Evolutionary conservation across 2,329 filamentous ascomycete species (phyloP), one percentile per base, ranked within the genome.

Genomic region (Apiospora kogelbergensis): DNA sequence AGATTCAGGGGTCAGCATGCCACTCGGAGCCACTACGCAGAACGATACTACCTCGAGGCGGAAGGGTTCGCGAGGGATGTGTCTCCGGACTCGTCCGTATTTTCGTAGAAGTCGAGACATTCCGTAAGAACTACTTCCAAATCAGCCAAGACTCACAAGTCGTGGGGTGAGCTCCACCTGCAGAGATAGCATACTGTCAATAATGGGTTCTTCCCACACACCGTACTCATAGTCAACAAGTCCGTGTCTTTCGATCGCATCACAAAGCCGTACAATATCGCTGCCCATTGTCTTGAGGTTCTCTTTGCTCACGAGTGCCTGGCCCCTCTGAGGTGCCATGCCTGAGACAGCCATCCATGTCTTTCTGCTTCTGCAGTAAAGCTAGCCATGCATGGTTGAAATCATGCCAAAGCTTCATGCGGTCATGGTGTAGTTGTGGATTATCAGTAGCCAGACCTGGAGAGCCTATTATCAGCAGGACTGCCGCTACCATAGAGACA

Each of bases 191-290:
- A 81, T 84, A 97, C 95, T 87, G 69, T 88, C 87, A 74, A 95
- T 88, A 74, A 98, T 98, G 77, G 93, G 90, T 77, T 98, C 95
- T 81, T 98, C 96, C 89, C 94, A 97, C 30, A 98, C 93, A 11
- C 96, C 96, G 82, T 97, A 97, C 76, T 98, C 92, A 78, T 98
- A 99, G 81, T 99, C 96, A 10, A 99, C 94, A 63, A 99, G 83
- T n/a, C 95, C 96, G 77, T 96, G 91, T 73, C 92, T 90, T 80
- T 98, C 95, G 71, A 98, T 88, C 66, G 88, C 88, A 78, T 98
- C 94, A 78, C 95, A 97, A 65, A 97, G 84, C 65, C 90, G 88
- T 68, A 97, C 87, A 40, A 99, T 81, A 75, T 97, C 91, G 67
- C 91, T 90, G 13, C 93, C 94, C 87, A 98, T 91, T 73, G 90